Base-by-base conservation (phyloP, 2,329 filamentous ascomycete species). In the Microsporum ferrugineum region DNA sequence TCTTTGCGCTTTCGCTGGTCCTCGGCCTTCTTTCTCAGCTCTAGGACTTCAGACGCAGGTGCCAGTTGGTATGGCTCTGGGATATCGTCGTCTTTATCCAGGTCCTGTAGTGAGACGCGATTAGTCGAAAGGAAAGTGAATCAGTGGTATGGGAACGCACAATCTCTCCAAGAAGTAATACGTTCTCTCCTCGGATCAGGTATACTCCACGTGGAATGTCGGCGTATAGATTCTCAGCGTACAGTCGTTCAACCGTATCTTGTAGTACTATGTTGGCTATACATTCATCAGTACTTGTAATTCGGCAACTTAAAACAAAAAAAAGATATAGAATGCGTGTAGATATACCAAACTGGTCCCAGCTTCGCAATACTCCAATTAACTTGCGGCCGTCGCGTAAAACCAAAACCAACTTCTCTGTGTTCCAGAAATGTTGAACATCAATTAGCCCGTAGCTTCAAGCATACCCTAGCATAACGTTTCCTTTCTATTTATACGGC, bases 111-210 rank as follows among this genome's bases (percentile, higher is more conserved):
- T 3, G 12, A n/a, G 34, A 14, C 33, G 7, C 29, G 61, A 53
- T 7, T 38, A 8, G 29, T 58, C 34, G 49, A 5, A 8, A 27
- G 59, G n/a, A 17, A n/a, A 31, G 56, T 10, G 14, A 23, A 29
- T 39, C 2, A n/a, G 8, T 8, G 8, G n/a, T 17, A 61, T 41
- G 8, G 14, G 39, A 59, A 61, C 78, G 56, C 76, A 83, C 81
- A 69, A 99, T 95, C 76, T 97, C 95, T 41, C 94, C 94, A 17
- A 97, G 82, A 51, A 99, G 80, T 58, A 96, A 80, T n/a, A 99
- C 94, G 73, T 99, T 99, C 78, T 99, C 94, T 67, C 94, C 94
- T 62, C 94, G 83, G 53, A 99, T 89, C 39, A 97, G 83, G 77
- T 94, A 97, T 65, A 95, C 85, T 57, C 94, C 94, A 62, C 90